phyloP scores from a whole-genome alignment of 805 yeast genomes.

The Zygotorulaspora danielsina region DNA sequence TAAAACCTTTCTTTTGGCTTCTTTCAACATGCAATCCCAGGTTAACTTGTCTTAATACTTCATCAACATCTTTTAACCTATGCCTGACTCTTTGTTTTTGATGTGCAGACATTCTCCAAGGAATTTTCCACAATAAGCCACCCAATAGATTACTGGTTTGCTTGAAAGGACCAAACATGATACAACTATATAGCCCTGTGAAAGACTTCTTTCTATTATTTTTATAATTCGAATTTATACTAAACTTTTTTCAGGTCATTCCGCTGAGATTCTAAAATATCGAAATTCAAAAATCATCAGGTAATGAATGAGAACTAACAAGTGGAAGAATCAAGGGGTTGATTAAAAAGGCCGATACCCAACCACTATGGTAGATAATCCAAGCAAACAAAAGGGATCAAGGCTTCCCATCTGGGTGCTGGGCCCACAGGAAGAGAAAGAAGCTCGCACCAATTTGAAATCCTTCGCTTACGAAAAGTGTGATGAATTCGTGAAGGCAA shows the following conservation, averaged over 20 bases:
- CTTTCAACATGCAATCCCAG: conserved; percentile 31
- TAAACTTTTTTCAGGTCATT: no score
- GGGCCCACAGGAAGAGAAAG: conserved; percentile 71
- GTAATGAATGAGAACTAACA: no score
- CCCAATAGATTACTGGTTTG: conserved; percentile 27
- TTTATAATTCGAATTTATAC: no score
- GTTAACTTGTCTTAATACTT: conserved; percentile 51
- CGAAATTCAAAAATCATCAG: neutral
- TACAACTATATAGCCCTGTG: neutral
- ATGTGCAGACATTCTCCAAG: conserved; percentile 71
- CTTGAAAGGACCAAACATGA: conserved; percentile 35
- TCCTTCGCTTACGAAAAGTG: conserved; percentile 60
- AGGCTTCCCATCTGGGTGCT: conserved; percentile 69
- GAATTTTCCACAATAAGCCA: conserved; percentile 52
- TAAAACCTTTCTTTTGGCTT: conserved; percentile 22
- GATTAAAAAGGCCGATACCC: neutral
- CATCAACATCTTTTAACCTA: conserved; percentile 78
- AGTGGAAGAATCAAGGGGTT: no score
- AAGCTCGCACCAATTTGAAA: conserved; percentile 67
- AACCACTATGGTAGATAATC: neutral
- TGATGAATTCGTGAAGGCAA: conserved; percentile 61
- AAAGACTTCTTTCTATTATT: no score
- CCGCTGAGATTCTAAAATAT: no score
- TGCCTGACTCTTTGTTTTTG: conserved; percentile 83
- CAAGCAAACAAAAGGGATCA: conserved; percentile 23